Conservation (phyloP, 2,329 filamentous ascomycete species). For the Clarireedia hainanense region DNA sequence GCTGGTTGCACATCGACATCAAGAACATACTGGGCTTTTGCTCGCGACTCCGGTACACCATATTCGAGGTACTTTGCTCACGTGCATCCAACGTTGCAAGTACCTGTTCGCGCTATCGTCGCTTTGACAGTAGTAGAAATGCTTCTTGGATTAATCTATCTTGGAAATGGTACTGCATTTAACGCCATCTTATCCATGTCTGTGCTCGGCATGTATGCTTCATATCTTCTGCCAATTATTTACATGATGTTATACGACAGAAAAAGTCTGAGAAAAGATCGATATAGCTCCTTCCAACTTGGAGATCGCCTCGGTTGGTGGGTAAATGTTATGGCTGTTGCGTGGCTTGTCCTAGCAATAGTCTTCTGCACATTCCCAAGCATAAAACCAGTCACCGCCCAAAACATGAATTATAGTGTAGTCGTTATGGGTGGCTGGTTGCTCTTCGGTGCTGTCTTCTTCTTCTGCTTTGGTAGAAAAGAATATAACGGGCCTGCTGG, state of each 20-base stretch:
- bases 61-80: slow-evolving; percentile 32
- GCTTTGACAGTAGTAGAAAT: slow-evolving; percentile 37
- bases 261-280: slow-evolving; percentile 17
- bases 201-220: slow-evolving; percentile 37
- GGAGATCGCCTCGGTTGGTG: slow-evolving; percentile 27
- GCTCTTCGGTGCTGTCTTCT: slow-evolving; percentile 31
- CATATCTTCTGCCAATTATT: slow-evolving; percentile 35
- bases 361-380: slow-evolving; percentile 40
- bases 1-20: slow-evolving; percentile 37
- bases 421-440: slow-evolving; percentile 37
- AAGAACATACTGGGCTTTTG: slow-evolving; percentile 38
- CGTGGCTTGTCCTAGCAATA: slow-evolving; percentile 38
- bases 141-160: slow-evolving; percentile 39
- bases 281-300: slow-evolving; percentile 28
- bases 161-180: slow-evolving; percentile 40
- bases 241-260: slow-evolving; percentile 34
- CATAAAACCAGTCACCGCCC: slow-evolving; percentile 32
- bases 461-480: slow-evolving; percentile 22
- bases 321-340: slow-evolving; percentile 34
- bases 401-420: slow-evolving; percentile 41
- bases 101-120: slow-evolving; percentile 34
- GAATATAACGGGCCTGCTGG: slow-evolving; percentile 23
- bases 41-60: slow-evolving; percentile 34
- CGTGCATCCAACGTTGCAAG: slow-evolving; percentile 27
- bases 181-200: slow-evolving; percentile 39